A percentile compares a stretch with the other conserved stretches of the same genome.
phyloP scores from a whole-genome alignment of 768 basidiomycete genomes.

The Dentipellis sp. region DNA sequence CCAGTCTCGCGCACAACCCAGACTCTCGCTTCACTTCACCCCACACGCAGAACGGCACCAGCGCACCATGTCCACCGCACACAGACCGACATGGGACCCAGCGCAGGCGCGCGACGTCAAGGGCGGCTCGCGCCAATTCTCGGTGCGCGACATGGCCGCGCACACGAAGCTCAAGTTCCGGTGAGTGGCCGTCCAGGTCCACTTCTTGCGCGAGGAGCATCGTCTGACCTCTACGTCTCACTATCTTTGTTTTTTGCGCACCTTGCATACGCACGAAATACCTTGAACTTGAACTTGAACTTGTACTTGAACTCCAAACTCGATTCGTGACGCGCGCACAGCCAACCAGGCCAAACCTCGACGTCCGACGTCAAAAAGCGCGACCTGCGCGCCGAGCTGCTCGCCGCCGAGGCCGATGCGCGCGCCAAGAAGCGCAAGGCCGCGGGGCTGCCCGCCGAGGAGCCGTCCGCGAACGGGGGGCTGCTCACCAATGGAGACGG shows the following conservation, averaged over 20 bases:
- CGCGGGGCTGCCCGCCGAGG: slow-evolving; percentile 45
- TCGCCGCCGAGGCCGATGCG: slow-evolving; percentile 81
- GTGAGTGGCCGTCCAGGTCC: slow-evolving; percentile 23
- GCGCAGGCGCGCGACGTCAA: slow-evolving; percentile 90
- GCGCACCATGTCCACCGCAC: slow-evolving; percentile 71
- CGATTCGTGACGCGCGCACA: slow-evolving; percentile 17
- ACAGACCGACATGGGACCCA: slow-evolving; percentile 96
- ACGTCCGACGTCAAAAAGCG: slow-evolving; percentile 62
- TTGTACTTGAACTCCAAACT: too few species aligned
- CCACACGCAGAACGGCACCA: background rate
- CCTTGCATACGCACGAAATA: background rate
- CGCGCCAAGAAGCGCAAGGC: slow-evolving; percentile 89
- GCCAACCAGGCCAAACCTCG: slow-evolving; percentile 88
- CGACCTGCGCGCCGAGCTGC: slow-evolving; percentile 77
- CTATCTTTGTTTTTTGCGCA: background rate
- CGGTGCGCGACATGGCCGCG: slow-evolving; percentile 86
- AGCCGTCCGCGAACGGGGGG: slow-evolving; percentile 32
- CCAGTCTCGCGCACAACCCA: too few species aligned
- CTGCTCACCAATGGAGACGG: slow-evolving; percentile 30
- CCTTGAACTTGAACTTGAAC: too few species aligned
- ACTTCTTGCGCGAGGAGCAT: background rate
- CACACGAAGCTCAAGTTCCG: slow-evolving; percentile 99
- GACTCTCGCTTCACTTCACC: too few species aligned
- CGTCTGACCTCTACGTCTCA: too few species aligned
- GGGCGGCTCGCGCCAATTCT: slow-evolving; percentile 87